Evolutionary conservation across 345 rosid species (phyloP), one percentile per base, ranked within the genome.

Genomic region (Eucalyptus pauciflora): DNA sequence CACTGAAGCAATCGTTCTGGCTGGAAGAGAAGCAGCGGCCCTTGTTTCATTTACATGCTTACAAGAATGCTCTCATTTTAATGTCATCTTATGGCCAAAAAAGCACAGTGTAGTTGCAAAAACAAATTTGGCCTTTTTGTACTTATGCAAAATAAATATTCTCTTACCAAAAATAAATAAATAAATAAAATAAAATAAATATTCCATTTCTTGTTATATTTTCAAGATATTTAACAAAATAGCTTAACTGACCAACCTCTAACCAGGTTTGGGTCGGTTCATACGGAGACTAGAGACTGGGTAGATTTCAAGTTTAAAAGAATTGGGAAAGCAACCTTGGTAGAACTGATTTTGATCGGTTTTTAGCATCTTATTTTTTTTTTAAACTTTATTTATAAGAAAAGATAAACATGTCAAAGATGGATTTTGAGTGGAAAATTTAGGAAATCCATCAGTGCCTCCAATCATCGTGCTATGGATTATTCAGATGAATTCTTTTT

Each of bases 221-320:
- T 33, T 71, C 25, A 17, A 33, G 80, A 69, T 69, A 33, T 4
- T 9, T 71, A 10, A 17, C 43, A 1, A 69, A 69, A 71, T 71
- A 37, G 24, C 25, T 18, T n/a, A 64, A 15, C 20, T 64, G 8
- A n/a, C 62, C 62, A 24, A 56, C 62, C 29, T n/a, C 2, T 3
- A 4, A 64, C 5, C 0, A 7, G 10, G 37, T 15, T 1, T 0
- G 3, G 10, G 10, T n/a, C 18, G 20, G 76, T n/a, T 64, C 76
- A 64, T 16, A 14, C 1, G 1, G 37, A 14, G 18, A n/a, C 16
- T 2, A 1, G 37, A 14, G 18, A n/a, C 16, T 2, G 10, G 10
- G 5, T 64, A 3, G 41, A 33, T 64, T 64, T 15, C 76, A 64
- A 64, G 41, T 13, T 64, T 7, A 15, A n/a, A 64, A 64, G 62